Evolutionary conservation across 257 asterid genomes (phyloP).

Genomic region (Paraleonurus japonicus): DNA sequence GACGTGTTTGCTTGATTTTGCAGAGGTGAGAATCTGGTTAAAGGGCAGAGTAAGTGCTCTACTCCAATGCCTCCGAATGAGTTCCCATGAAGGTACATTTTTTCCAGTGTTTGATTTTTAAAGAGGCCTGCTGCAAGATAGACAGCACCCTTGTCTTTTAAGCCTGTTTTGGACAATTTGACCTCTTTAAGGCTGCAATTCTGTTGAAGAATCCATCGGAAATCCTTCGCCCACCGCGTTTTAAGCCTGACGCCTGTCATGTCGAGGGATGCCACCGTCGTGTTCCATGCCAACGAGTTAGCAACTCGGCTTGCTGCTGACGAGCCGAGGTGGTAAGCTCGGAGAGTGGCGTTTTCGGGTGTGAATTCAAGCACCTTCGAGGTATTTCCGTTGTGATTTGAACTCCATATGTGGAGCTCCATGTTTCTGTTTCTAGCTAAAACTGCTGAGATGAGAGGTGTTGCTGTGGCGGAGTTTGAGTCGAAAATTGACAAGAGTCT

Average conservation of each 20-base stretch:
- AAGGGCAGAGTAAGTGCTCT: constrained; percentile 85
- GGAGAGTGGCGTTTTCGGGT: constrained; percentile 52
- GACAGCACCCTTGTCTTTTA: constrained; percentile 70
- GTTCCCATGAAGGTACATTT: constrained; percentile 59
- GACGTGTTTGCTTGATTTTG: constrained; percentile 71
- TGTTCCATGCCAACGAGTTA: constrained; percentile 68
- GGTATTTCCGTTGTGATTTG: constrained; percentile 29
- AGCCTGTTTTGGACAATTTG: constrained; percentile 52
- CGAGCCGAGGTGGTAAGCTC: constrained; percentile 45
- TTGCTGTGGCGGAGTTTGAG: constrained; percentile 42
- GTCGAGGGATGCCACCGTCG: constrained; percentile 70
- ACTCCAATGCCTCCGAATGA: constrained; percentile 62
- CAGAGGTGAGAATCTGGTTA: constrained; percentile 66
- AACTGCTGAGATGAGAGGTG: constrained; percentile 78
- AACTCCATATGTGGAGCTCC: constrained; percentile 78
- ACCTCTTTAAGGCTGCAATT: constrained; percentile 64
- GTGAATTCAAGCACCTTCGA: constrained; percentile 61
- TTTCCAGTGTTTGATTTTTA: constrained; percentile 64
- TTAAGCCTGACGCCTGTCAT: constrained; percentile 55
- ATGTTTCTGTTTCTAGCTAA: constrained; percentile 67
- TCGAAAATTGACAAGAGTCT: constrained; percentile 58
- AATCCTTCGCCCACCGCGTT: constrained; percentile 79
- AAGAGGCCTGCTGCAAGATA: constrained; percentile 86
- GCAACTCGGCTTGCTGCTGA: constrained; percentile 61
- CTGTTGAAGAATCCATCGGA: constrained; percentile 82